Evolutionary conservation across 129 eudicot species (phyloP).

Genomic region (carrot (Daucus carota)): DNA sequence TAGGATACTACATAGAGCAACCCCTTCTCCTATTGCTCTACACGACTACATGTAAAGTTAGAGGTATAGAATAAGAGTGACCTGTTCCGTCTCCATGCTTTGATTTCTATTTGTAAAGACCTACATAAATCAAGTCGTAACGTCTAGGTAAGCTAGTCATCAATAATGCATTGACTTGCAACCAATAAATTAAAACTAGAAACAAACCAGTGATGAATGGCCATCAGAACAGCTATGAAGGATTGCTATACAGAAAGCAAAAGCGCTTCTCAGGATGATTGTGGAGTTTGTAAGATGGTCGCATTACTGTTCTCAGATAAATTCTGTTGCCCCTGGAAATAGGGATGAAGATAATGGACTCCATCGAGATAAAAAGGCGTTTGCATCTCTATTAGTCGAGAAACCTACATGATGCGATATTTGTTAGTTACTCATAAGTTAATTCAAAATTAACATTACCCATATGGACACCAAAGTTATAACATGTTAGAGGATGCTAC

Average conservation of each 20-base stretch:
- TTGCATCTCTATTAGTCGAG: conserved; percentile 95
- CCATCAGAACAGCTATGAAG: neutral
- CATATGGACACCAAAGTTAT: neutral
- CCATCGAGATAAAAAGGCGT: conserved; percentile 86
- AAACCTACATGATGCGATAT: conserved; percentile 49
- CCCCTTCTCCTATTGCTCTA: too few relatives aligned
- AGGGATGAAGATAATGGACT: conserved; percentile 56
- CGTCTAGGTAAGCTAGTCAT: neutral
- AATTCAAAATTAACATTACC: too few relatives aligned
- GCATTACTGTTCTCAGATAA: conserved; percentile 18
- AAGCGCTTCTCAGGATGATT: conserved; percentile 15
- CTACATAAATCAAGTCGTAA: neutral
- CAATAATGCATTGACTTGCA: neutral
- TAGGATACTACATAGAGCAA: neutral
- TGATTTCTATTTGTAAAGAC: neutral
- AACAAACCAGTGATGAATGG: neutral
- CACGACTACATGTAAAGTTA: too few relatives aligned
- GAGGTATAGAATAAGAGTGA: neutral
- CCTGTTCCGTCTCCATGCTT: neutral
- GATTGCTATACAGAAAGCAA: conserved; percentile 15
- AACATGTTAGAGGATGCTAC: neutral
- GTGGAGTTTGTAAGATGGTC: conserved; percentile 20
- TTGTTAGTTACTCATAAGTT: conserved; percentile 10
- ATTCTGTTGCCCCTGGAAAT: conserved; percentile 33
- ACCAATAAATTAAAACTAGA: neutral